Conservation (phyloP, 495 filamentous ascomycete genomes). For the Penicillium riverlandense region DNA sequence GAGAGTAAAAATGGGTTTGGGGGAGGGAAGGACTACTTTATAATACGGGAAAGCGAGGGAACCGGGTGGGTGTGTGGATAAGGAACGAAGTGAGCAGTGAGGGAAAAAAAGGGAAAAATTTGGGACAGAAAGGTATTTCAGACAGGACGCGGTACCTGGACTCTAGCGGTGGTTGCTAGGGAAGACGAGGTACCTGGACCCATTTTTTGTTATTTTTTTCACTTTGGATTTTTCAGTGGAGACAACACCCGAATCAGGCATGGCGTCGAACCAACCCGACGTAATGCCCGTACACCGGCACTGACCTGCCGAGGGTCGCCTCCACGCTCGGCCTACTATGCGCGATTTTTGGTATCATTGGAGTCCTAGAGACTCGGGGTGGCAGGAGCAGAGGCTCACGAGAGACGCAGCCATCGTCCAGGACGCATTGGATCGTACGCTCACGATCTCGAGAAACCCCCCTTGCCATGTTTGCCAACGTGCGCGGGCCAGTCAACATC, state of each 20-base stretch:
- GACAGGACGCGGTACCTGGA: not conserved
- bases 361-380: not conserved
- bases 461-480: no score
- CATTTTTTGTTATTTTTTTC: not conserved
- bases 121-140: not conserved
- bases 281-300: not conserved
- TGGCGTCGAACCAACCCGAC: not conserved
- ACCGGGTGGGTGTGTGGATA: slow-evolving; percentile 22
- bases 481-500: no score
- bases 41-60: slow-evolving; percentile 22
- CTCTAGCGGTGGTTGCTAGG: not conserved
- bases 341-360: slow-evolving; percentile 19
- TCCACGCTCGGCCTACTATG: slow-evolving; percentile 16
- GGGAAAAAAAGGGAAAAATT: slow-evolving; percentile 9
- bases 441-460: not conserved
- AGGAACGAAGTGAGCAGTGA: slow-evolving; percentile 10
- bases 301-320: slow-evolving; percentile 9
- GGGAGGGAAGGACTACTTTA: slow-evolving; percentile 28
- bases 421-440: no score
- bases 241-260: no score
- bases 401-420: no score
- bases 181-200: slow-evolving; percentile 9
- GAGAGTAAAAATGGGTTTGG: slow-evolving; percentile 4
- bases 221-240: not conserved
- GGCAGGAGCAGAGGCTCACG: no score